Base-by-base conservation (phyloP, 202 grass and related monocot genomes). In the Carex arenaria region DNA sequence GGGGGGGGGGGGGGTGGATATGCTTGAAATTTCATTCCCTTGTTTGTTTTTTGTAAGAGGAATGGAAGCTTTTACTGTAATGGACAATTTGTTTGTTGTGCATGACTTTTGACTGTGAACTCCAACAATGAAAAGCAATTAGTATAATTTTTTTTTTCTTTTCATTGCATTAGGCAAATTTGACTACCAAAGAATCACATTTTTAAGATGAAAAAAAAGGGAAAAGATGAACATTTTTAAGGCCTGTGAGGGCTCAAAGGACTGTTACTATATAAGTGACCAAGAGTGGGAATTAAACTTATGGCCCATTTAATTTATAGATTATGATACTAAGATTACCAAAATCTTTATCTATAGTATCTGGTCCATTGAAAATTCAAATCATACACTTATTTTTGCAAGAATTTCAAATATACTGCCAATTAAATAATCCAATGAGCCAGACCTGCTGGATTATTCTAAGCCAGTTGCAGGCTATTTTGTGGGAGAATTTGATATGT, bases 31-130 rank as follows among this genome's bases (percentile, higher is more conserved):
- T 81, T 66, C 61, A 81, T 81, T 81, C 61, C 61, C 79, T 81
- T 81, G 61, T 81, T 81, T 64, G 79, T 81, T 81, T 81, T 80
- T 81, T 81, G 79, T 66, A 81, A 81, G 56, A 81, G 79, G 61
- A 81, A 81, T 81, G 59, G 18, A 81, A 67, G 12, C 56, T 81
- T 49, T 49, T 49, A 49, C 45, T 49, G 0, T 23, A 72, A 72
- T 72, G 56, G 4, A 67, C 3, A 66, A 3, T 63, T 65, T 4
- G n/a, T 64, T 81, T 81, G 19, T 81, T 15, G 23, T 54, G 26
- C 47, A 18, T 56, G 23, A 55, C 26, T 55, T 59, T 59, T 59
- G 56, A 59, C 56, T 59, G n/a, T 59, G 56, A 59, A 59, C n/a
- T 59, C n/a, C 56, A n/a, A 18, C 18, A 59, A n/a, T 59, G n/a